A percentile compares a stretch with the other conserved stretches of the same genome.
Conservation (phyloP, 164 flowering plant genomes). For the Akebia trifoliata region DNA sequence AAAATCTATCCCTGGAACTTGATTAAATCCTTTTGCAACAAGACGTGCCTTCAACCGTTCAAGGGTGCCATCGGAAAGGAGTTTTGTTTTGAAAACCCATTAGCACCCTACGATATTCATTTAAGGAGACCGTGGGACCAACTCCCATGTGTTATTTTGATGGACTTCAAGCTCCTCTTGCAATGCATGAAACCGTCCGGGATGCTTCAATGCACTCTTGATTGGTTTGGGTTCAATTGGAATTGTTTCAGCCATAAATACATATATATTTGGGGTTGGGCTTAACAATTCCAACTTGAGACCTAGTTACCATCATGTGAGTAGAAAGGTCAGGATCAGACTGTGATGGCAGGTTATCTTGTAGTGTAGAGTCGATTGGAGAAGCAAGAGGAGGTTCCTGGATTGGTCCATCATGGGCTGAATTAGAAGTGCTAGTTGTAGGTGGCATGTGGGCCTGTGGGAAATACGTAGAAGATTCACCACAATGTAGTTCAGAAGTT, state of each 20-base stretch:
- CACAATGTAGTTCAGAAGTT: too few relatives aligned
- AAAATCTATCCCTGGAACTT: not conserved
- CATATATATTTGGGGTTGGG: not conserved
- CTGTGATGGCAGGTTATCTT: too few relatives aligned
- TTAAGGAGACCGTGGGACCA: not conserved
- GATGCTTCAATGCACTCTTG: not conserved
- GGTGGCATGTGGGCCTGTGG: too few relatives aligned
- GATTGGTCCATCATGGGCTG: too few relatives aligned
- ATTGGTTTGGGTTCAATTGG: not conserved
- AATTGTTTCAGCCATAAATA: not conserved
- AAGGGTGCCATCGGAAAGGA: not conserved
- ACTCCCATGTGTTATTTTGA: not conserved
- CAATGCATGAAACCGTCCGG: not conserved
- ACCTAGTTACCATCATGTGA: too few relatives aligned
- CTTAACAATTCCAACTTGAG: too few relatives aligned
- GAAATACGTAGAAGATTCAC: too few relatives aligned
- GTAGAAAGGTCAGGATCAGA: too few relatives aligned
- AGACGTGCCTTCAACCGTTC: too few relatives aligned
- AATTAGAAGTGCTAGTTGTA: too few relatives aligned
- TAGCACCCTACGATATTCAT: not conserved
- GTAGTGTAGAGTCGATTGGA: too few relatives aligned
- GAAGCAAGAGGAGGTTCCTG: too few relatives aligned
- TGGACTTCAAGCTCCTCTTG: not conserved
- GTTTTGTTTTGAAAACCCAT: not conserved
- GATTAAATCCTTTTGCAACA: not conserved